Evolutionary conservation across 2,329 filamentous ascomycete species (phyloP).

Genomic region (Passalora sequoiae): DNA sequence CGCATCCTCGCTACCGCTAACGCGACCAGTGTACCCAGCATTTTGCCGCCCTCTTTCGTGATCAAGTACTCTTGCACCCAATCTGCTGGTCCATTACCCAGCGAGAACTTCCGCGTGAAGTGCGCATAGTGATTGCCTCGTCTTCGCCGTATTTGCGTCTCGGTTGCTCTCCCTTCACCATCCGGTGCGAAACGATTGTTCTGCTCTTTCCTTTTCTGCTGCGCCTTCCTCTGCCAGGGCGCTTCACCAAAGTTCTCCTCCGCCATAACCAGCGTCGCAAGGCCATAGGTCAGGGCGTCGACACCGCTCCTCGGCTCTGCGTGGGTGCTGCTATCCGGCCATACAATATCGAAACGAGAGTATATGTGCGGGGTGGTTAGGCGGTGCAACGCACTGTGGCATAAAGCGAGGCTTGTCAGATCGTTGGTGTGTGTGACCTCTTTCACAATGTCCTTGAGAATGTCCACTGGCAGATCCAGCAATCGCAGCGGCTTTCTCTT

Average conservation of each 20-base stretch:
- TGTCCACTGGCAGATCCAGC: conserved; percentile 71
- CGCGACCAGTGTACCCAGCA: conserved; percentile 78
- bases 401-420: conserved; percentile 69
- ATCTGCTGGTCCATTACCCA: conserved; percentile 72
- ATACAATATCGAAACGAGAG: conserved; percentile 80
- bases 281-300: conserved; percentile 75
- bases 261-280: conserved; percentile 73
- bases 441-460: conserved; percentile 72
- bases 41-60: conserved; percentile 77
- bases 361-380: conserved; percentile 76
- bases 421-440: conserved; percentile 80
- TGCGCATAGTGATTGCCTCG: conserved; percentile 71
- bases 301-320: conserved; percentile 66
- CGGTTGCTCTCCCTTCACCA: conserved; percentile 25
- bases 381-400: conserved; percentile 70
- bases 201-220: conserved; percentile 17
- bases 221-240: conserved; percentile 38
- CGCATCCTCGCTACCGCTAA: conserved; percentile 75
- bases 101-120: conserved; percentile 74
- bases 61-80: conserved; percentile 81
- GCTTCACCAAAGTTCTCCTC: conserved; percentile 55
- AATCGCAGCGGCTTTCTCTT: conserved; percentile 57
- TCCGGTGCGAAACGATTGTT: conserved; percentile 23
- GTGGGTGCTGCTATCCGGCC: conserved; percentile 66
- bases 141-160: conserved; percentile 39